Base-by-base conservation (phyloP, 1,284 basidiomycete species). In the Butyriboletus appendiculatus region DNA sequence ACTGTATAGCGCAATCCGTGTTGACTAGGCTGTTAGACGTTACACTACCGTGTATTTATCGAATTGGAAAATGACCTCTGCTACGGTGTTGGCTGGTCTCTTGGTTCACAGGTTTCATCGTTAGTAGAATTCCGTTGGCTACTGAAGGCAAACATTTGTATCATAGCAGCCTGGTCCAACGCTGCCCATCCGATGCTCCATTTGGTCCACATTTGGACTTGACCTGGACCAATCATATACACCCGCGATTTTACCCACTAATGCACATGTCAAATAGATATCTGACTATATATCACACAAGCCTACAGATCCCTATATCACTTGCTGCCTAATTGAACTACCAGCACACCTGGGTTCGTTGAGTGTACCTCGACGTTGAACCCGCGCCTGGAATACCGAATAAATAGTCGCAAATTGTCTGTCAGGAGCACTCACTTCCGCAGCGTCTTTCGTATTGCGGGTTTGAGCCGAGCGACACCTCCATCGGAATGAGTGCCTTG, bases 361-460 rank as follows among this genome's bases (percentile, higher is more conserved):
- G 87, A 86, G 70, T 98, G 94, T 12, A 96, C 70, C 53, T 88
- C 44, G 34, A 60, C 51, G 14, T 8, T 32, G 22, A 59, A 15
- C 12, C 62, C 52, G 24, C 45, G 40, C 16, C 67, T 65, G 22
- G 20, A 48, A 53, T 15, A 37, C 5, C 7, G n/a, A 14, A 28
- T 58, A 15, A 52, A 43, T 35, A 11, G 7, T 41, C 6, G 22
- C 26, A 42, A n/a, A 18, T 4, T 5, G 42, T 15, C 11, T 46
- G 39, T 20, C 39, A 38, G 32, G 34, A 41, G 52, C 11, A 71
- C 80, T 53, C 59, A 91, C 88, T 84, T 87, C 55, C 77, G 76
- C 82, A 96, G 90, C 75, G n/a, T 88, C n/a, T 88, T 83, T 69
- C 90, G 89, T 53, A 98, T 90, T 7, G 94, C 94, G 12, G 96